Conservation (phyloP, 192 early-diverging fungal species). For the Polychytrium aggregatum region DNA sequence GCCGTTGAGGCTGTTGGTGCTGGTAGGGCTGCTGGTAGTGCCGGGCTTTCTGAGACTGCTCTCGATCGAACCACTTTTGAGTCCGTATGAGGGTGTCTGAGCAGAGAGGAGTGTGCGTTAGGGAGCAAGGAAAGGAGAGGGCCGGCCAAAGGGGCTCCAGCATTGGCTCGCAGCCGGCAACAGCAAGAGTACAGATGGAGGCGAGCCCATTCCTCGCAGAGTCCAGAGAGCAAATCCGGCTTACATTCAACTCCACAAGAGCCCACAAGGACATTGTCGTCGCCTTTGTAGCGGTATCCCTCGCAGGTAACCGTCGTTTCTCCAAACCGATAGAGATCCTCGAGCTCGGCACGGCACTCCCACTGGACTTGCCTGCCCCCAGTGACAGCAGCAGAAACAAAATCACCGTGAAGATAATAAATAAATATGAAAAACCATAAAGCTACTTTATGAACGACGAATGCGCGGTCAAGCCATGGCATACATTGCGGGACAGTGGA, state of each 20-base stretch:
- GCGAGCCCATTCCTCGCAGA: too few species aligned
- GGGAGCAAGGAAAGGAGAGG: too few species aligned
- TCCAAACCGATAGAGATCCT: constrained; percentile 23
- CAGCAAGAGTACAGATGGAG: too few species aligned
- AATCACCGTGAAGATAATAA: not conserved
- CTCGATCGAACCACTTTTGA: too few species aligned
- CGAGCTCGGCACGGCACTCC: constrained; percentile 31
- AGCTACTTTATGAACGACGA: not conserved
- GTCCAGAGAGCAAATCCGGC: constrained; percentile 8
- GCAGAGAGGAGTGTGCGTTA: too few species aligned
- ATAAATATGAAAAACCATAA: not conserved
- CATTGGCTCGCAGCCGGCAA: too few species aligned
- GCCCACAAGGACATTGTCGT: constrained; percentile 29
- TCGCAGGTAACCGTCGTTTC: constrained; percentile 33
- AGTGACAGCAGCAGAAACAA: not conserved
- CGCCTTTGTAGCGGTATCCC: constrained; percentile 27
- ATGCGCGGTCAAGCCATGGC: constrained; percentile 1
- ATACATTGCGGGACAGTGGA: too few species aligned
- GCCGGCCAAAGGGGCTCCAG: too few species aligned
- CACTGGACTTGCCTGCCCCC: constrained; percentile 22
- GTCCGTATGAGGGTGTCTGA: too few species aligned
- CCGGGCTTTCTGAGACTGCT: too few species aligned
- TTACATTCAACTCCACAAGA: constrained; percentile 33
- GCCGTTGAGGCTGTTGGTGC: too few species aligned
- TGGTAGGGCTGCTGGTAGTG: too few species aligned